A percentile compares a stretch with the other conserved stretches of the same genome.
These are phyloP conservation scores for Cryomyces antarcticus DNA, from an alignment of 495 filamentous ascomycete species.

Conservation along the genomic window DNA sequence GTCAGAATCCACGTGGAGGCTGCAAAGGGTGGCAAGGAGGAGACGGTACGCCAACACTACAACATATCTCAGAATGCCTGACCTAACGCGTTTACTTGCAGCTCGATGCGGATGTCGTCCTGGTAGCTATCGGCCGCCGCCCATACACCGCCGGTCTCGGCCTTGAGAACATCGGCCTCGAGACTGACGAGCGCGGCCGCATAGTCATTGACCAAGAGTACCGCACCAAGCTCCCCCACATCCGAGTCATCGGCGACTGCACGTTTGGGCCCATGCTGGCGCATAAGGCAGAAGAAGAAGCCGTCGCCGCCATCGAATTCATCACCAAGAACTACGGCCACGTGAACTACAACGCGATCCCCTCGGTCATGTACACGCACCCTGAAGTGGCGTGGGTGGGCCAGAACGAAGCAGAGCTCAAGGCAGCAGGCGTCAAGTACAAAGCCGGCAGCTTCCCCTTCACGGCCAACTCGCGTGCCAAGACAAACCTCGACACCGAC, in stretches of 20 bases:
- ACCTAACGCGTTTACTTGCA: slow-evolving; percentile 12
- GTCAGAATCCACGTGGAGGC: slow-evolving; percentile 73
- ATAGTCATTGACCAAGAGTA: slow-evolving; percentile 96
- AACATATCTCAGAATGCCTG: too few relatives aligned
- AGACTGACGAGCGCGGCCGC: slow-evolving; percentile 82
- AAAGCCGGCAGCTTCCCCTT: slow-evolving; percentile 87
- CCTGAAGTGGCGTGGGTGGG: slow-evolving; percentile 98
- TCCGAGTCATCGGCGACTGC: slow-evolving; percentile 87
- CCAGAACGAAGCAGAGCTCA: slow-evolving; percentile 90
- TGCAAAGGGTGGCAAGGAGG: slow-evolving; percentile 87
- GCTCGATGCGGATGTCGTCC: slow-evolving; percentile 89
- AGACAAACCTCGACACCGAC: slow-evolving; percentile 95
- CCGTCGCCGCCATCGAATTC: slow-evolving; percentile 81
- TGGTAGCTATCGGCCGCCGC: slow-evolving; percentile 88
- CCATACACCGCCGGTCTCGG: slow-evolving; percentile 84
- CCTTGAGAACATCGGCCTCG: slow-evolving; percentile 84
- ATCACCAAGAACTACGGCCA: slow-evolving; percentile 94
- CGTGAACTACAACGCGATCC: slow-evolving; percentile 97
- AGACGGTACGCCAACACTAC: slow-evolving; percentile 37
- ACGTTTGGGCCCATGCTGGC: slow-evolving; percentile 99
- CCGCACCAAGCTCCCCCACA: slow-evolving; percentile 90
- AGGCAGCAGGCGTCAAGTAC: slow-evolving; percentile 76
- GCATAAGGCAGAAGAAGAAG: slow-evolving; percentile 98
- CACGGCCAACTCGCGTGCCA: slow-evolving; percentile 88
- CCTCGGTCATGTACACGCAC: slow-evolving; percentile 97